Conservation (phyloP, 495 filamentous ascomycete species). For the Aspergillus affinis region DNA sequence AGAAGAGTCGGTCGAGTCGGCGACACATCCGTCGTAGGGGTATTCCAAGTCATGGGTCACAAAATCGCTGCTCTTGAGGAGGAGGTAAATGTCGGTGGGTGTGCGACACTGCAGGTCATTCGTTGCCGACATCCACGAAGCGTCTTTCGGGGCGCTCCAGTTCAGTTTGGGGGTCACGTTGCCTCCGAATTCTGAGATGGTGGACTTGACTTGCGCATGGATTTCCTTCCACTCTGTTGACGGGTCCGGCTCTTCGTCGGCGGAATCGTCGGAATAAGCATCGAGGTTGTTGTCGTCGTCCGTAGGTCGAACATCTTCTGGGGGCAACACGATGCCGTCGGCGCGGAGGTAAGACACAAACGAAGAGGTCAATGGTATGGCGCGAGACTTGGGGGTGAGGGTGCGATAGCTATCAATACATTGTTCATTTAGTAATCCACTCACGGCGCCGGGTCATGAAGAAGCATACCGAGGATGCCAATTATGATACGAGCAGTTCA, state of each 20-base stretch:
- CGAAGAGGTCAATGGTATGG: constrained; percentile 69
- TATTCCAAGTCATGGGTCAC: constrained; percentile 92
- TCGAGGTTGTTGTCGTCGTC: constrained; percentile 40
- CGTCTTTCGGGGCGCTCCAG: constrained; percentile 96
- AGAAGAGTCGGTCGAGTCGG: constrained; percentile 29
- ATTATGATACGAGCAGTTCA: constrained; percentile 89
- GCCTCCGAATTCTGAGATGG: constrained; percentile 77
- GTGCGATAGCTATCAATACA: constrained; percentile 63
- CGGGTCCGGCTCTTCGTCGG: constrained; percentile 54
- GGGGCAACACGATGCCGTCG: constrained; percentile 87
- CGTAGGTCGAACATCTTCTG: constrained; percentile 35
- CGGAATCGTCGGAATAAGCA: constrained; percentile 38
- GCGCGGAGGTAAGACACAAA: constrained; percentile 88
- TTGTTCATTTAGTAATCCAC: background rate
- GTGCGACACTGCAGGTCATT: constrained; percentile 87
- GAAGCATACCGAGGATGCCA: constrained; percentile 68
- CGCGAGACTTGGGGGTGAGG: constrained; percentile 77
- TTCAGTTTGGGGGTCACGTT: constrained; percentile 89
- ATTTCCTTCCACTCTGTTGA: constrained; percentile 65
- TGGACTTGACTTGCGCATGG: constrained; percentile 70
- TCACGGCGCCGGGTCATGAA: constrained; percentile 1
- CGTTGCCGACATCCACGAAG: constrained; percentile 87
- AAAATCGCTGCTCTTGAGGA: constrained; percentile 91
- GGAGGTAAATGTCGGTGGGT: constrained; percentile 87
- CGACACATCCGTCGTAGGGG: constrained; percentile 77